These are phyloP conservation scores for Porcisia deanei DNA, from an alignment of 208 protist species.

Conservation along the genomic window DNA sequence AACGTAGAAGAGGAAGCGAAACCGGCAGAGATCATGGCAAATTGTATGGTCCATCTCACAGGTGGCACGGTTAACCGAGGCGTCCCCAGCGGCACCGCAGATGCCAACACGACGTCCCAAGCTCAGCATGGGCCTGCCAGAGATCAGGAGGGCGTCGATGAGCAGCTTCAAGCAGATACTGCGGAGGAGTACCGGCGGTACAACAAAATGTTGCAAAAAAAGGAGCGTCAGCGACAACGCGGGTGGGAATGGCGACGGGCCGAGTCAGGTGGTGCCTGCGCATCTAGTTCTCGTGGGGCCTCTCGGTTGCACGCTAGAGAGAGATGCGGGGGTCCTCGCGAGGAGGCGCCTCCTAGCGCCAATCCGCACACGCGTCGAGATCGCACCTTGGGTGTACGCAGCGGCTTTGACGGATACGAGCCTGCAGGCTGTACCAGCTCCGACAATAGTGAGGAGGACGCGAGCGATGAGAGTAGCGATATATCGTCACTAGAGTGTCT, in stretches of 20 bases:
- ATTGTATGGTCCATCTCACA: not conserved
- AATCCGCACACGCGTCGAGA: not conserved
- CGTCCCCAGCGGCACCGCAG: not conserved
- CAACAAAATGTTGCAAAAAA: constrained; percentile 71
- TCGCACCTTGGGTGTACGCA: not conserved
- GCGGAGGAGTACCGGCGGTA: constrained; percentile 17
- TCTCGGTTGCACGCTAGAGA: not conserved
- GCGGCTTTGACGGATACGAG: not conserved
- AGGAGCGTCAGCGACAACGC: constrained; percentile 32
- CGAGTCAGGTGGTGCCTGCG: not conserved
- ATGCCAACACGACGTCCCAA: not conserved
- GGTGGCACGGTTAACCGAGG: not conserved
- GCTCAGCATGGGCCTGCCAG: not conserved
- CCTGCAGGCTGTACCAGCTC: not conserved
- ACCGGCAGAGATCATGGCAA: not conserved
- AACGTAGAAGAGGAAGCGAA: constrained; percentile 11
- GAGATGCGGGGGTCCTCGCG: not conserved
- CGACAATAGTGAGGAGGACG: constrained; percentile 17
- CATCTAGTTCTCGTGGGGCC: not conserved
- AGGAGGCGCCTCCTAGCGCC: not conserved
- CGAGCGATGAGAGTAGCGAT: not conserved
- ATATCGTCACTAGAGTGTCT: constrained; percentile 26
- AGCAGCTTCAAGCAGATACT: not conserved
- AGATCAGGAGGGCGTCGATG: not conserved
- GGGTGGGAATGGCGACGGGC: constrained; percentile 17